Base-by-base conservation (phyloP, 177 flowering plant species). In the Telopea speciosissima region DNA sequence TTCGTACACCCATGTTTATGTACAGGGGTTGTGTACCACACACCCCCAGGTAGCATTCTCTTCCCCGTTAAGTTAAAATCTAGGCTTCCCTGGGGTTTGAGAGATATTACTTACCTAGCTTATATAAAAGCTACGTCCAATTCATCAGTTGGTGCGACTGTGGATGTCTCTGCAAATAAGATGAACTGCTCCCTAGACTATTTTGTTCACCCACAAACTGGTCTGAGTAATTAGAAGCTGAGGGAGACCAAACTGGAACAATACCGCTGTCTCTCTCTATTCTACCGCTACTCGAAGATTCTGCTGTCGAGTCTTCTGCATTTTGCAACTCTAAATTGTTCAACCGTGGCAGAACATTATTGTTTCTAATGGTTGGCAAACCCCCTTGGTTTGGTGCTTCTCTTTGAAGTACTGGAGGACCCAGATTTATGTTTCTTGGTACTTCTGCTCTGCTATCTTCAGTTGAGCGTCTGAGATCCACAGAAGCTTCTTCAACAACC, bases 181-280 rank as follows among this genome's bases (percentile, higher is more conserved):
- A 78, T 42, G 91, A 83, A 79, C 82, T 81, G 80, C n/a, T n/a
- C n/a, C n/a, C n/a, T n/a, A n/a, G n/a, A 23, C 87, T 87, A 73
- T 79, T 84, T 68, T 94, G 97, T 56, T 92, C 99, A 24, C 82
- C 83, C 26, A 69, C 81, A 67, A 77, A 86, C 75, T 86, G 98
- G 68, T 93, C 96, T 7, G 97, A 78, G 72, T 76, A 91, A 63
- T 81, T 84, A 12, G 95, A 80, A 73, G 78, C 65, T 52, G 95
- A 75, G 16, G 97, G 97, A 69, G 97, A 92, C 99, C 97, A 95
- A 66, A 89, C 97, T 23, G 97, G 99, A 79, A 92, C 99, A 3
- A 92, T 81, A 19, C 90, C 96, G 33, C 97, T 92, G 69, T 91
- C 96, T 78, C 97, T 84, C 66, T 85, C 93, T 83, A 95, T 86